phyloP scores from a whole-genome alignment of 2,329 filamentous ascomycete genomes.

The Diaporthe longicolla region DNA sequence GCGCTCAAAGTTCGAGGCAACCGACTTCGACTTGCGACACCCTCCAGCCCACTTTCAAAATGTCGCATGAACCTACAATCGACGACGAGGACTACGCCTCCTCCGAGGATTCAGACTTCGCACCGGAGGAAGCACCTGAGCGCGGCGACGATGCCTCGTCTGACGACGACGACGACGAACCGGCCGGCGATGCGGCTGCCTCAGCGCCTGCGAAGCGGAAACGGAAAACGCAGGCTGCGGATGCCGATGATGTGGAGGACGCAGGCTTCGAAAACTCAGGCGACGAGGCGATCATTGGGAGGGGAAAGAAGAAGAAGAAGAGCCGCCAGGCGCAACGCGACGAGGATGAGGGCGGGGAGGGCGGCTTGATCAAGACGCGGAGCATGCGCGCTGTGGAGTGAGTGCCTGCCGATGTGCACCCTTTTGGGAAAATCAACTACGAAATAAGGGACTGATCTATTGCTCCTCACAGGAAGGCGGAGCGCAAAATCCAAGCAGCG shows the following conservation, averaged over 20 bases:
- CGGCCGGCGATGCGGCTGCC: constrained; percentile 47
- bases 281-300: constrained; percentile 78
- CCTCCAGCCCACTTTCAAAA: constrained; percentile 47
- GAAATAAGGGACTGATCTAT: constrained; percentile 26
- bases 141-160: constrained; percentile 57
- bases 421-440: neutral
- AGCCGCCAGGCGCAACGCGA: constrained; percentile 54
- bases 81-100: constrained; percentile 74
- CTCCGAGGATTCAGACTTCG: constrained; percentile 81
- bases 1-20: neutral
- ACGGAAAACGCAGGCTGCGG: constrained; percentile 44
- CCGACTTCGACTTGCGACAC: neutral
- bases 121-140: constrained; percentile 66
- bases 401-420: constrained; percentile 45
- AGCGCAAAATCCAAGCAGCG: constrained; percentile 65
- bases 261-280: constrained; percentile 76
- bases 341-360: constrained; percentile 66
- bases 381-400: constrained; percentile 77
- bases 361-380: constrained; percentile 79
- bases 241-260: constrained; percentile 56
- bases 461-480: constrained; percentile 63
- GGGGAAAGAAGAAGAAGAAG: constrained; percentile 67
- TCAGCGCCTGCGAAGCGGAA: constrained; percentile 52
- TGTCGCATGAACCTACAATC: constrained; percentile 58
- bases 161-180: constrained; percentile 64